A percentile compares a stretch with the other conserved stretches of the same genome.
phyloP scores from a whole-genome alignment of 2,329 filamentous ascomycete genomes.

The Sclerotinia nivalis region DNA sequence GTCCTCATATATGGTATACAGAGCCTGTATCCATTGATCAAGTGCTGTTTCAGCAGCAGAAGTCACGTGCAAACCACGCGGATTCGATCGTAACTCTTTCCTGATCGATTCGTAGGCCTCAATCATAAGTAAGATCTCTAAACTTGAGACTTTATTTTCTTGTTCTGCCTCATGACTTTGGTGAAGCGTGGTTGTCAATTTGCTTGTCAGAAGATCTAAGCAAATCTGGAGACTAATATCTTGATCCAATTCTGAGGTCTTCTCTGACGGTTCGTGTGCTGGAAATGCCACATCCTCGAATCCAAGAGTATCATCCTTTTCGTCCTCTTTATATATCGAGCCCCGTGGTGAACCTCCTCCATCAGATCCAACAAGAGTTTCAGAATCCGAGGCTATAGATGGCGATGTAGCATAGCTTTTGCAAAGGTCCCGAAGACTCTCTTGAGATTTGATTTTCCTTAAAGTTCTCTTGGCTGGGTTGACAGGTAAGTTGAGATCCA shows the following conservation, averaged over 20 bases:
- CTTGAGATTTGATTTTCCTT: slow-evolving; percentile 39
- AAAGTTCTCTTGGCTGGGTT: slow-evolving; percentile 27
- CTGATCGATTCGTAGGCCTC: slow-evolving; percentile 39
- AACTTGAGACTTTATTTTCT: slow-evolving; percentile 32
- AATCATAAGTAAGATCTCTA: slow-evolving; percentile 40
- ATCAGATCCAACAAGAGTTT: slow-evolving; percentile 29
- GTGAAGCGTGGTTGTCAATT: slow-evolving; percentile 33
- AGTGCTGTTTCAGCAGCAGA: slow-evolving; percentile 31
- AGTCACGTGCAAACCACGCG: slow-evolving; percentile 28
- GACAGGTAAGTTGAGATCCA: slow-evolving; percentile 17
- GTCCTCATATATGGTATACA: slow-evolving; percentile 38
- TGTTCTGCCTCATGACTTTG: slow-evolving; percentile 27
- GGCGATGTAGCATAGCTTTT: slow-evolving; percentile 23
- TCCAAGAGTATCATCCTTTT: background rate
- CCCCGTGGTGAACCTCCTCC: slow-evolving; percentile 18
- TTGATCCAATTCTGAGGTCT: slow-evolving; percentile 22
- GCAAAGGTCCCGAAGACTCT: slow-evolving; percentile 35
- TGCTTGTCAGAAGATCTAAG: slow-evolving; percentile 36
- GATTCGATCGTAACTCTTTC: slow-evolving; percentile 26
- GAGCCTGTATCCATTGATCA: slow-evolving; percentile 37
- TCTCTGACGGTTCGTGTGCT: background rate
- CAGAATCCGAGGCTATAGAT: slow-evolving; percentile 21
- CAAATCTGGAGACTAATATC: slow-evolving; percentile 38
- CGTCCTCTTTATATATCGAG: slow-evolving; percentile 4
- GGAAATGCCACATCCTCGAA: background rate